A percentile compares a stretch with the other conserved stretches of the same genome.
Evolutionary conservation across 805 yeast species (phyloP).

Genomic region (Saccharomycopsis olivae): DNA sequence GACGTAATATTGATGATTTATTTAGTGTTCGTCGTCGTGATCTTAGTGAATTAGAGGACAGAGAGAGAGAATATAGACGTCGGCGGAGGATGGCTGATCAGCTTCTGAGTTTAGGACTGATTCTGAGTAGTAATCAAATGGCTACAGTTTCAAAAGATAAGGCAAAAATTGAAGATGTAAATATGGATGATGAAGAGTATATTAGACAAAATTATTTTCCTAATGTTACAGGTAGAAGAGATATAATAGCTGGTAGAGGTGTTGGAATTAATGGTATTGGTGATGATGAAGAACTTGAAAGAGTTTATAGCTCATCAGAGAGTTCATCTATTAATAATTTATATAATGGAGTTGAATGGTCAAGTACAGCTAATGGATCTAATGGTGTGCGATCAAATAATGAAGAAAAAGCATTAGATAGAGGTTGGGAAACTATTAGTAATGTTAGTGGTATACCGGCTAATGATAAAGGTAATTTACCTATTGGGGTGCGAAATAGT

Average conservation of each 20-base stretch:
- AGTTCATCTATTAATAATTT: slow-evolving; percentile 4
- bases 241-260: too few species aligned
- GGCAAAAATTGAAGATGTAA: neutral
- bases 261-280: too few species aligned
- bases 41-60: neutral
- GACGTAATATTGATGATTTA: slow-evolving; percentile 6
- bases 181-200: slow-evolving; percentile 7
- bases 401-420: too few species aligned
- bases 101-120: too few species aligned
- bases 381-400: too few species aligned
- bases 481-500: neutral
- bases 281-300: too few species aligned
- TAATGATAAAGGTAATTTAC: neutral
- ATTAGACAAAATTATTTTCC: slow-evolving; percentile 14
- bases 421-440: neutral
- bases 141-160: too few species aligned
- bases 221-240: neutral
- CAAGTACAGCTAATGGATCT: too few species aligned
- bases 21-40: slow-evolving; percentile 1
- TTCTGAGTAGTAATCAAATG: too few species aligned
- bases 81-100: too few species aligned
- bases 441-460: neutral
- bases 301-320: too few species aligned
- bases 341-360: too few species aligned
- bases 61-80: slow-evolving; percentile 1